These are phyloP conservation scores for Fusarium avenaceum DNA, from an alignment of 2,329 filamentous ascomycete species.

Conservation along the genomic window DNA sequence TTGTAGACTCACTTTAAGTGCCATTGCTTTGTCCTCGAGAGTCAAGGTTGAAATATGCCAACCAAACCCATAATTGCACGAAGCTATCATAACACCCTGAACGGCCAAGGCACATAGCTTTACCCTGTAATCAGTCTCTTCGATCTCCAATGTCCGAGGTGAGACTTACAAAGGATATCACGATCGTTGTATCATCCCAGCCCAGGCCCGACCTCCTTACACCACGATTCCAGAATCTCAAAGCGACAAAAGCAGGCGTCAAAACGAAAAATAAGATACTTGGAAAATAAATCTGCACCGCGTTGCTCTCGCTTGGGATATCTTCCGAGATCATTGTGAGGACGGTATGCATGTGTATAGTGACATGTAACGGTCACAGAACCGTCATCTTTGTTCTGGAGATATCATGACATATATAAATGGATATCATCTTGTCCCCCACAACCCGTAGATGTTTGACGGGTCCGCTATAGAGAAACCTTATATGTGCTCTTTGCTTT, in stretches of 20 bases:
- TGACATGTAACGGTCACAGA: slow-evolving; percentile 4
- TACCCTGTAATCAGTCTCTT: not conserved
- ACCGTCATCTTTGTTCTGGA: not conserved
- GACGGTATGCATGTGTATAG: slow-evolving; percentile 5
- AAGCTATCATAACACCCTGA: slow-evolving; percentile 57
- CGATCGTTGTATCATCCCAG: slow-evolving; percentile 60
- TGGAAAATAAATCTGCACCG: slow-evolving; percentile 55
- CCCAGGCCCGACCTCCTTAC: slow-evolving; percentile 55
- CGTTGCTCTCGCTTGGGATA: slow-evolving; percentile 54
- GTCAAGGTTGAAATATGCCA: slow-evolving; percentile 56
- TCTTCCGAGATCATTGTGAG: slow-evolving; percentile 49
- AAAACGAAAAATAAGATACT: slow-evolving; percentile 60
- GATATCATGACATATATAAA: not conserved
- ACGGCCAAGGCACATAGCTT: slow-evolving; percentile 56
- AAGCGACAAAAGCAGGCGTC: slow-evolving; percentile 57
- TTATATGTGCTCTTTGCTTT: slow-evolving; percentile 29
- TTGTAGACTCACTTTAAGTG: slow-evolving; percentile 53
- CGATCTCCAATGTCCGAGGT: not conserved
- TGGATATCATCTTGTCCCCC: not conserved
- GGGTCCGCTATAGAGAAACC: not conserved
- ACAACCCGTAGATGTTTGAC: not conserved
- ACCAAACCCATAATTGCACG: slow-evolving; percentile 60
- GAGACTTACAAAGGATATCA: slow-evolving; percentile 57
- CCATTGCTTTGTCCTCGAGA: slow-evolving; percentile 52
- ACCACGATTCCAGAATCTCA: slow-evolving; percentile 58